Evolutionary conservation across 2,329 filamentous ascomycete species (phyloP).

Genomic region (Beauveria australis): DNA sequence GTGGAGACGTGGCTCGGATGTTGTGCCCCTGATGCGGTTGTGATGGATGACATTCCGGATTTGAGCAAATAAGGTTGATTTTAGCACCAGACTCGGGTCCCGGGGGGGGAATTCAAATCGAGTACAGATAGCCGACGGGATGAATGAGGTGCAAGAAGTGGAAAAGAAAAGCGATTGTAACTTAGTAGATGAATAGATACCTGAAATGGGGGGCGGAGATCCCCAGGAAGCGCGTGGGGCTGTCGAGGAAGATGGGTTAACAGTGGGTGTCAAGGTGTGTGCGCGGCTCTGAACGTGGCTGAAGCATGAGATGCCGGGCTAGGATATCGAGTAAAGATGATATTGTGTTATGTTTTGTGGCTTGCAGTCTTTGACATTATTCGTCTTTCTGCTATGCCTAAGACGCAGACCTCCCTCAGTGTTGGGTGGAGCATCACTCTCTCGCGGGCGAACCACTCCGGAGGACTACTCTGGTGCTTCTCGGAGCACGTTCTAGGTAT

Average conservation of each 20-base stretch:
- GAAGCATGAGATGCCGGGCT: not conserved
- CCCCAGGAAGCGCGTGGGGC: conserved; percentile 6
- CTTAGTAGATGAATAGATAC: not conserved
- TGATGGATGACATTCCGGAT: not conserved
- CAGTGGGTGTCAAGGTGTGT: not conserved
- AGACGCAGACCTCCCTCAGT: not conserved
- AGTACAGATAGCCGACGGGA: too few relatives aligned
- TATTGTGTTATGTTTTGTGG: not conserved
- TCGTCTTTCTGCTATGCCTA: too few relatives aligned
- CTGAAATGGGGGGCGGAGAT: conserved; percentile 7
- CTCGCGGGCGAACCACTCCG: too few relatives aligned
- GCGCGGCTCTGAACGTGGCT: not conserved
- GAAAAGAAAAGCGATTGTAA: not conserved
- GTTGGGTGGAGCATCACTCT: too few relatives aligned
- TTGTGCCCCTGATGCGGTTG: not conserved
- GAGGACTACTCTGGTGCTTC: not conserved
- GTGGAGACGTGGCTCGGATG: not conserved
- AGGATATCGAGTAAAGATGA: not conserved
- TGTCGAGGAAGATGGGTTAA: not conserved
- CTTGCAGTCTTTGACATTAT: not conserved
- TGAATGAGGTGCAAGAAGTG: not conserved
- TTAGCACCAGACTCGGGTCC: too few relatives aligned
- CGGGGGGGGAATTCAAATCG: too few relatives aligned
- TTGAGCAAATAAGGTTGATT: not conserved
- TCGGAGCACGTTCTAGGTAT: not conserved